Evolutionary conservation across 2,329 filamentous ascomycete species (phyloP).

Genomic region (Fusarium solani-melongenae): DNA sequence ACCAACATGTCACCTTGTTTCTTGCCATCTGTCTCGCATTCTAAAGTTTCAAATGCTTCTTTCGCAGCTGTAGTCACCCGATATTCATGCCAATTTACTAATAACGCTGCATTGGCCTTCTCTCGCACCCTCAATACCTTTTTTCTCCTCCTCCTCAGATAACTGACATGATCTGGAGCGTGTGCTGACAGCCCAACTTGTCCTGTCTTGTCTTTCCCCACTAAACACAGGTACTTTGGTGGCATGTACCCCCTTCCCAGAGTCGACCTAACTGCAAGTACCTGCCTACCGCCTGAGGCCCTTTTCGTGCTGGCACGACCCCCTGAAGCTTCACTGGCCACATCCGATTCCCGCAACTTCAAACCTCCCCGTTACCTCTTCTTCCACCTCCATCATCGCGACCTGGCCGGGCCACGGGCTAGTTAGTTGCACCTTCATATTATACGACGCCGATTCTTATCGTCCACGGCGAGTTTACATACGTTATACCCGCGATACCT

Average conservation of each 20-base stretch:
- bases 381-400: constrained; percentile 42
- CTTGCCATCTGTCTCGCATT: not conserved
- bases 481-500: constrained; percentile 17
- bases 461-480: constrained; percentile 19
- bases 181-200: constrained; percentile 30
- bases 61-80: not conserved
- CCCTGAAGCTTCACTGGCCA: constrained; percentile 41
- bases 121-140: not conserved
- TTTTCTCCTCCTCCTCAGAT: constrained; percentile 2
- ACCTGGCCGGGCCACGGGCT: constrained; percentile 53
- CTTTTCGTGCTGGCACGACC: constrained; percentile 35
- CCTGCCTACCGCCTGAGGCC: constrained; percentile 21
- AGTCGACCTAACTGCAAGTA: constrained; percentile 1
- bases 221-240: constrained; percentile 8
- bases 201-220: constrained; percentile 24
- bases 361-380: constrained; percentile 38
- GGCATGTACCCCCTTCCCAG: not conserved
- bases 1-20: not conserved
- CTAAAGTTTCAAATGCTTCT: not conserved
- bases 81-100: not conserved
- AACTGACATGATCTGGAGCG: constrained; percentile 33
- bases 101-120: not conserved
- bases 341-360: constrained; percentile 36
- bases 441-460: constrained; percentile 35
- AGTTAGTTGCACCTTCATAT: constrained; percentile 45